Percentiles rank a stretch among this genome's conserved stretches.
Evolutionary conservation across 768 basidiomycete species (phyloP).

Genomic region (Phanerochaete carnosa): DNA sequence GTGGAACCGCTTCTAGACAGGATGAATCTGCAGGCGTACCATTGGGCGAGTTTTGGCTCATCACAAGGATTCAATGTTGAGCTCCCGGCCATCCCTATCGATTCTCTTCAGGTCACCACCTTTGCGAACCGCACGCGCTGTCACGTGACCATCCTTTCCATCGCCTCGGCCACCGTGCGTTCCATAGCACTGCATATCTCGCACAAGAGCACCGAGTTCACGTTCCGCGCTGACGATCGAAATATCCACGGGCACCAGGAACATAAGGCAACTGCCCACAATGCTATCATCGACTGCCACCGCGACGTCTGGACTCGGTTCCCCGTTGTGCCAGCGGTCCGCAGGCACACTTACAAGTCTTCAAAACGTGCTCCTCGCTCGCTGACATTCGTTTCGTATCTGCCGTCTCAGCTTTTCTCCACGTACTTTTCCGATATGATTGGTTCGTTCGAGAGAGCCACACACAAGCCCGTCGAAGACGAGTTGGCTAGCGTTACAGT

Average conservation of each 20-base stretch:
- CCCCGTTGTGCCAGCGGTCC: conserved; percentile 52
- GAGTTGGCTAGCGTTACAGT: conserved; percentile 38
- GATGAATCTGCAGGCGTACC: conserved; percentile 38
- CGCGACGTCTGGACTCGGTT: conserved; percentile 59
- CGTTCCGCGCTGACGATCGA: conserved; percentile 39
- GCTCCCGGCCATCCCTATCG: conserved; percentile 24
- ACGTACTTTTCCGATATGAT: conserved; percentile 46
- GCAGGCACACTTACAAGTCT: conserved; percentile 39
- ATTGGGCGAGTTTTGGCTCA: conserved; percentile 57
- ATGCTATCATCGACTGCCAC: conserved; percentile 52
- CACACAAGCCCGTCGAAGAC: conserved; percentile 50
- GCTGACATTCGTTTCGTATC: conserved; percentile 43
- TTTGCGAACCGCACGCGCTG: conserved; percentile 38
- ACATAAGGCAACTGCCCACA: conserved; percentile 32
- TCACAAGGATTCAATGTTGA: conserved; percentile 39
- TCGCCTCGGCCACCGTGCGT: conserved; percentile 24
- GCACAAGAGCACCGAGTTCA: conserved; percentile 52
- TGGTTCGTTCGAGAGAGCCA: conserved; percentile 41
- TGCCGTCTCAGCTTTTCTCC: conserved; percentile 31
- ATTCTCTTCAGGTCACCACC: conserved; percentile 39
- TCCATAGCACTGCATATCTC: conserved; percentile 52
- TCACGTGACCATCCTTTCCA: conserved; percentile 42
- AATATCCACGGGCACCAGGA: conserved; percentile 14
- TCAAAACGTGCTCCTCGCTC: conserved; percentile 31
- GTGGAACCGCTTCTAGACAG: conserved; percentile 22